Evolutionary conservation across 441 rosid genomes (phyloP), one percentile per base, ranked within the genome.

Genomic region (Biscutella laevigata): DNA sequence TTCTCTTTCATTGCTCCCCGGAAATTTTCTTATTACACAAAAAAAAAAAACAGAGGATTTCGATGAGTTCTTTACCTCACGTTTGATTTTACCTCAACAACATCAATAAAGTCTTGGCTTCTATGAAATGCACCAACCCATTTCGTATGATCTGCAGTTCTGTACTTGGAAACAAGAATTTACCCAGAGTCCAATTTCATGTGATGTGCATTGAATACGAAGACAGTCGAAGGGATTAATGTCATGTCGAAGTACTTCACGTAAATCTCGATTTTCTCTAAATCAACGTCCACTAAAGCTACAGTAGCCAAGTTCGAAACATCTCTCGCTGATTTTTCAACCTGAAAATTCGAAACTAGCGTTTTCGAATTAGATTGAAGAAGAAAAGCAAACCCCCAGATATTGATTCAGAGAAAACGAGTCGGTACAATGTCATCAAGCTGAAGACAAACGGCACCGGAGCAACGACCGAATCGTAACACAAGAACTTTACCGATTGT

Each of bases 101-200:
- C 95, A 59, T 85, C 91, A 45, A 88, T 73, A 52, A 91, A 91
- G 72, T 85, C 96, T 66, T 88, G 96, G 37, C 88, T 88, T 6
- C 68, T 67, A 24, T 74, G 81, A 61, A 88, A 91, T 19, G 76
- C 79, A 59, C 98, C 98, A 17, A 85, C 63, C 95, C 95, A 88
- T 64, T 88, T 91, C 1, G 83, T 82, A 59, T 88, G 96, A 77
- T 91, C 94, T 0, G 96, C 84, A 54, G 81, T 88, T 69, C 98
- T 91, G 79, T 39, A 21, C 19, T 8, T 3, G 16, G 6, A 22
- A 54, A 36, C 2, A 7, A 41, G 9, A 55, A 4, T 7, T 15
- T 50, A 87, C 98, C 94, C 90, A 54, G 84, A 85, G 71, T 91
- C 98, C 84, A 91, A 72, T 74, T 91, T 91, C 90, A 87, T 87